These are phyloP conservation scores for Aschersonia sp. DNA, from an alignment of 2,329 filamentous ascomycete genomes.

Conservation along the genomic window DNA sequence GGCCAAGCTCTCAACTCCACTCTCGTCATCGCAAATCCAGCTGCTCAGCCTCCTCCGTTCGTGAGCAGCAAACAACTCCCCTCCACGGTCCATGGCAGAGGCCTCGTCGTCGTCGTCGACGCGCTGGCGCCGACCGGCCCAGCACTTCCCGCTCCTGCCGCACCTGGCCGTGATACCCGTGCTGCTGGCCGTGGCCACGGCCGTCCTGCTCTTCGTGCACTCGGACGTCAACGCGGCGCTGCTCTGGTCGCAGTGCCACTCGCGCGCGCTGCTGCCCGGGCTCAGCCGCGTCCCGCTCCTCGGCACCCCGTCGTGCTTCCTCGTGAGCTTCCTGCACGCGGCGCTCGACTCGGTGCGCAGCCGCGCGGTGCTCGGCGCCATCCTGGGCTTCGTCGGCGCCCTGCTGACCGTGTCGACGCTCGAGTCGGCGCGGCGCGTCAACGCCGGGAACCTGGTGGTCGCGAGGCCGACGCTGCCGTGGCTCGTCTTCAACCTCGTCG, in stretches of 20 bases:
- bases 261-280: constrained; percentile 27
- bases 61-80: no score
- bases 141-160: constrained; percentile 35
- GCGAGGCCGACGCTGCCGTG: constrained; percentile 24
- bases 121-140: constrained; percentile 28
- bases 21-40: no score
- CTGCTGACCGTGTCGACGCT: constrained; percentile 34
- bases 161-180: constrained; percentile 35
- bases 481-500: constrained; percentile 32
- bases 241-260: constrained; percentile 38
- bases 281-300: constrained; percentile 29
- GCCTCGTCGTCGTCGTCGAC: background rate
- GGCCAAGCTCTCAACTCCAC: no score
- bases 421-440: constrained; percentile 31
- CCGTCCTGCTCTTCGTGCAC: constrained; percentile 25
- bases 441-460: constrained; percentile 19
- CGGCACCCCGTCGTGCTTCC: constrained; percentile 31
- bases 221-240: constrained; percentile 35
- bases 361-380: constrained; percentile 22
- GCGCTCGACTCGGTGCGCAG: constrained; percentile 26
- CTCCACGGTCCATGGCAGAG: no score
- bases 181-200: constrained; percentile 28
- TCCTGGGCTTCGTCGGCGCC: constrained; percentile 29
- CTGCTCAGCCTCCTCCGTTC: no score
- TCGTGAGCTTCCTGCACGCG: constrained; percentile 33